Percentiles rank a stretch among this genome's conserved stretches.
Conservation (phyloP, 306 rosid genomes). For the Arachis hypogaea region DNA sequence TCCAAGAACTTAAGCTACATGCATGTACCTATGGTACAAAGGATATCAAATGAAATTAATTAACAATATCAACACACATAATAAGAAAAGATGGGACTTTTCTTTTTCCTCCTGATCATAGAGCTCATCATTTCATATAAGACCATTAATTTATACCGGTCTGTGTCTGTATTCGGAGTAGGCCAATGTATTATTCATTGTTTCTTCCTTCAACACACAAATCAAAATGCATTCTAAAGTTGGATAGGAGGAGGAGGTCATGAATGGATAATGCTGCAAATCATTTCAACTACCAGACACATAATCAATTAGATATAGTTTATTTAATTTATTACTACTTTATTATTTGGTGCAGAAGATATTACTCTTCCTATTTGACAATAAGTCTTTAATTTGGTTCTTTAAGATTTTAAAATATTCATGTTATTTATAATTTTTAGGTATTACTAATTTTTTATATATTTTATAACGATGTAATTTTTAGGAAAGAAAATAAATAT, state of each 20-base stretch:
- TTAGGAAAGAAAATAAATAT: no score
- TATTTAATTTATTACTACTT: no score
- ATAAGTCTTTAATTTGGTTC: no score
- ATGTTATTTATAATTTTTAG: no score
- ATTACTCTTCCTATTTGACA: no score
- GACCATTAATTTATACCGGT: no score
- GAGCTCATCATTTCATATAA: no score
- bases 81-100: not conserved
- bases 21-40: not conserved
- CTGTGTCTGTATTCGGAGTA: slow-evolving; percentile 8
- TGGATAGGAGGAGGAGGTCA: slow-evolving; percentile 23
- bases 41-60: slow-evolving; percentile 1
- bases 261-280: slow-evolving; percentile 20
- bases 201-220: slow-evolving; percentile 23
- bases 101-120: slow-evolving; percentile 18
- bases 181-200: slow-evolving; percentile 13
- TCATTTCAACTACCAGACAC: slow-evolving; percentile 17
- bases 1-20: not conserved
- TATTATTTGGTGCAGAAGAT: no score
- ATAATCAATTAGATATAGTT: no score
- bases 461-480: no score
- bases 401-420: no score
- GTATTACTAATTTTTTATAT: no score
- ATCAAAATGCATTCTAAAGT: slow-evolving; percentile 21
- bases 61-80: not conserved